Evolutionary conservation across 2,329 filamentous ascomycete species (phyloP).

Genomic region (Sporothrix schenckii): DNA sequence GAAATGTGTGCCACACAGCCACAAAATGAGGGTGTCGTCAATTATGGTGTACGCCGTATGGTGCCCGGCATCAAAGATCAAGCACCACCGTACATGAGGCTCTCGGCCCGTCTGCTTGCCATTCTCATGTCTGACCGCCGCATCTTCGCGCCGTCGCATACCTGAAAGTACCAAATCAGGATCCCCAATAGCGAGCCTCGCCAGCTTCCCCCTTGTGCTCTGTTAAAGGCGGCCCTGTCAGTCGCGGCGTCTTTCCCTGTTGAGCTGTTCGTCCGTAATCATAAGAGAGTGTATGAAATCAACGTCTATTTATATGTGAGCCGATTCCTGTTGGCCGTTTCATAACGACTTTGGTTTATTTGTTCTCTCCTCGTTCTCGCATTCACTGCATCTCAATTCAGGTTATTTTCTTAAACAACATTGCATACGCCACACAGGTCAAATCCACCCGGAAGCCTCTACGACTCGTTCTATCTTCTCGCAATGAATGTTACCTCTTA

Average conservation of each 20-base stretch:
- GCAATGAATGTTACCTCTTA: not conserved
- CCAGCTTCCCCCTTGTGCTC: too few species aligned
- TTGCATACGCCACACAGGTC: not conserved
- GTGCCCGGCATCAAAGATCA: not conserved
- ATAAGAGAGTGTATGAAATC: not conserved
- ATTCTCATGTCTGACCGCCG: too few species aligned
- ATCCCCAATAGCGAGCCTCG: too few species aligned
- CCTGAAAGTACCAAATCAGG: too few species aligned
- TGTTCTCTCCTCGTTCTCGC: not conserved
- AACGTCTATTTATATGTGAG: not conserved
- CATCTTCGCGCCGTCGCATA: too few species aligned
- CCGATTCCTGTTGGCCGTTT: not conserved
- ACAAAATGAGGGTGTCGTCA: not conserved
- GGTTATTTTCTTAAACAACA: not conserved
- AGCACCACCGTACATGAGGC: not conserved
- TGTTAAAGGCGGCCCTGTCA: too few species aligned
- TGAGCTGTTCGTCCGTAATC: too few species aligned
- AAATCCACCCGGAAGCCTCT: too few species aligned
- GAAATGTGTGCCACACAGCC: not conserved
- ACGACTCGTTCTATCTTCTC: not conserved
- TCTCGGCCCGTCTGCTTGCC: not conserved
- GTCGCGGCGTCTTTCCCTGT: too few species aligned
- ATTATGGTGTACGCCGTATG: not conserved
- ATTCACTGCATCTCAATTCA: not conserved
- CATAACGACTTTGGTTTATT: not conserved